Evolutionary conservation across 1,284 basidiomycete genomes (phyloP), one percentile per base, ranked within the genome.

Genomic region (Papiliotrema flavescens): DNA sequence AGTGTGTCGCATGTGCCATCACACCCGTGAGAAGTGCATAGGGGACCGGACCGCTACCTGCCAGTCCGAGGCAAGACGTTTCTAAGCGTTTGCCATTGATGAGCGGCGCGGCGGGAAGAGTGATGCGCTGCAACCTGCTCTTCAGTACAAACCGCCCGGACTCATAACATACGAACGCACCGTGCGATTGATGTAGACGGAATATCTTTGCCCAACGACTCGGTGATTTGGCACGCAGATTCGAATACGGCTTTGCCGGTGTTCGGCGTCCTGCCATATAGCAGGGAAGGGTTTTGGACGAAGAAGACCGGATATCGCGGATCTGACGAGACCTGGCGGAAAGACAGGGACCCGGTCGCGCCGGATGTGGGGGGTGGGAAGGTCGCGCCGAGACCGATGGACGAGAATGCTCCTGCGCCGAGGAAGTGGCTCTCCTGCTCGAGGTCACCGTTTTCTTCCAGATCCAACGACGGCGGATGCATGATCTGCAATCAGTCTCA

Each of bases 71-170:
- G 55, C 59, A 56, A 32, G 62, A 46, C 36, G 57, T 24, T 44
- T 66, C 64, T 1, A 70, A 50, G 7, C 63, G 66, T 2, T 54
- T 56, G 13, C 49, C 49, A 44, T 69, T 71, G 52, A 75, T 49
- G 24, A 74, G 60, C 0, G 73, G 73, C 8, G 70, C 36, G 2
- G 73, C 67, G 2, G 70, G 70, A 1, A 72, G 58, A 0, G 63
- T 61, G 8, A 56, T 53, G 17, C 49, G 36, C 23, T 59, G 50
- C n/a, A 64, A 56, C 24, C 60, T 69, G 51, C 22, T 15, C 20
- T 23, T 58, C 14, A 54, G 28, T 14, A 19, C 39, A 15, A 23
- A 15, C 8, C 7, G 36, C 39, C 24, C 11, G 26, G 41, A 39
- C 3, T 22, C n/a, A n/a, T n/a, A n/a, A n/a, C n/a, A n/a, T n/a